Conservation (phyloP, 192 early-diverging fungal species). For the Diversispora eburnea region DNA sequence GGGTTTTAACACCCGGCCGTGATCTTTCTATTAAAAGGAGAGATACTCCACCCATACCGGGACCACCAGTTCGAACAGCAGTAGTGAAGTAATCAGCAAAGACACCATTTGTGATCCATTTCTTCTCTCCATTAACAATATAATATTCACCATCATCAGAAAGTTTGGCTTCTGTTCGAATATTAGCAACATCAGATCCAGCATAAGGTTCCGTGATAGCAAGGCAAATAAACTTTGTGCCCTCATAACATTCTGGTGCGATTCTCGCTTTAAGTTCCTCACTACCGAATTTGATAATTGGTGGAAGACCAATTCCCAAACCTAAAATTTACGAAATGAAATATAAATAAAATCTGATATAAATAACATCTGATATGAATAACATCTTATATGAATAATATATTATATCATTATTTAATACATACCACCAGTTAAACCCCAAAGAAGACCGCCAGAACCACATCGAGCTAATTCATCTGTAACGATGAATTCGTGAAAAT, state of each 20-base stretch:
- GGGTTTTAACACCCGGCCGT: conserved; percentile 72
- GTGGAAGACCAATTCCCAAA: conserved; percentile 72
- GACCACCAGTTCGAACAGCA: conserved; percentile 72
- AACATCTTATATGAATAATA: not conserved
- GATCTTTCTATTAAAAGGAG: conserved; percentile 68
- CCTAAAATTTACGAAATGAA: conserved; percentile 28
- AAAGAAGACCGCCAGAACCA: conserved; percentile 76
- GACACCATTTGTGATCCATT: conserved; percentile 81
- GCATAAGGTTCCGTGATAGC: conserved; percentile 75
- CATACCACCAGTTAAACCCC: conserved; percentile 71
- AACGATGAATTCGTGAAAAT: conserved; percentile 72
- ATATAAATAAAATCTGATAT: not conserved
- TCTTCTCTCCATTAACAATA: conserved; percentile 83
- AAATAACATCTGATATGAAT: too few relatives aligned
- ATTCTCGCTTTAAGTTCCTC: conserved; percentile 66
- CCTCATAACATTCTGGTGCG: conserved; percentile 60
- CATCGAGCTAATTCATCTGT: conserved; percentile 77
- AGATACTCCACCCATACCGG: conserved; percentile 75
- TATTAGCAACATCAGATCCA: conserved; percentile 73
- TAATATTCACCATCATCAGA: conserved; percentile 66
- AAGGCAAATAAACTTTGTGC: conserved; percentile 76
- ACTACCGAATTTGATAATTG: conserved; percentile 67
- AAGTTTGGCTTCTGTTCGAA: conserved; percentile 63
- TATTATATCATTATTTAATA: conserved; percentile 21
- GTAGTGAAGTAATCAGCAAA: conserved; percentile 84